Percentiles rank a stretch among this genome's conserved stretches.
Conservation (phyloP, 257 asterid species). For the Striga asiatica region DNA sequence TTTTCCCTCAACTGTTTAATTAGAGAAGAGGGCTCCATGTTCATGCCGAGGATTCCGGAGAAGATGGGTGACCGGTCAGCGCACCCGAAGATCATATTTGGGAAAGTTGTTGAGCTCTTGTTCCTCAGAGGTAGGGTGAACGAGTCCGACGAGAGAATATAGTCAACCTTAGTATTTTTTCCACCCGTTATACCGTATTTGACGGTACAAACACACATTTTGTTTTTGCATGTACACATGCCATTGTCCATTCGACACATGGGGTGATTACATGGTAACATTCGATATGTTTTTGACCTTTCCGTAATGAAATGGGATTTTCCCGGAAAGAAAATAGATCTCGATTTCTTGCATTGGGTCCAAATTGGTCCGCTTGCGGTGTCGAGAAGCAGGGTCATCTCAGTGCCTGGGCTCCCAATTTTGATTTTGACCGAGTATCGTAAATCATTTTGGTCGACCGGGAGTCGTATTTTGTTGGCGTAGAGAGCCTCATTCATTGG, state of each 20-base stretch:
- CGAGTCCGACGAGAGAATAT: too few relatives aligned
- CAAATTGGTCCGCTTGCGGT: constrained; percentile 18
- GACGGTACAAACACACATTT: constrained; percentile 5
- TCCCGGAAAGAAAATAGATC: too few relatives aligned
- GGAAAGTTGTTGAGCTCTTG: not conserved
- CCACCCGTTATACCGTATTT: not conserved
- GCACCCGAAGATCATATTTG: constrained; percentile 19
- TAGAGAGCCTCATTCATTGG: not conserved
- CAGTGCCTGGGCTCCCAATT: constrained; percentile 6
- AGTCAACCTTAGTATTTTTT: not conserved
- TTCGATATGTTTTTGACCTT: not conserved
- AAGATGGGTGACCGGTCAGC: not conserved
- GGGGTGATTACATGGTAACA: constrained; percentile 5
- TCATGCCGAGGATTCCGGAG: constrained; percentile 14
- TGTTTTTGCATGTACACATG: constrained; percentile 3
- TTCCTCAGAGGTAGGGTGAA: too few relatives aligned
- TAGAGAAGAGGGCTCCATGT: constrained; percentile 5
- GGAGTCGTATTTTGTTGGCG: constrained; percentile 6
- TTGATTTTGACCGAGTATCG: constrained; percentile 8
- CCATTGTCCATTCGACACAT: not conserved
- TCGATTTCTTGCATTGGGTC: constrained; percentile 7
- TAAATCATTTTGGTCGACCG: not conserved
- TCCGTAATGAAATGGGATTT: not conserved
- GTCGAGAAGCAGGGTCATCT: constrained; percentile 13
- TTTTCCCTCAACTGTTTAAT: constrained; percentile 9